Percentiles rank a stretch among this genome's conserved stretches.
These are phyloP conservation scores for Saccharomycopsis crataegensis DNA, from an alignment of 1,139 yeast species.

Conservation along the genomic window DNA sequence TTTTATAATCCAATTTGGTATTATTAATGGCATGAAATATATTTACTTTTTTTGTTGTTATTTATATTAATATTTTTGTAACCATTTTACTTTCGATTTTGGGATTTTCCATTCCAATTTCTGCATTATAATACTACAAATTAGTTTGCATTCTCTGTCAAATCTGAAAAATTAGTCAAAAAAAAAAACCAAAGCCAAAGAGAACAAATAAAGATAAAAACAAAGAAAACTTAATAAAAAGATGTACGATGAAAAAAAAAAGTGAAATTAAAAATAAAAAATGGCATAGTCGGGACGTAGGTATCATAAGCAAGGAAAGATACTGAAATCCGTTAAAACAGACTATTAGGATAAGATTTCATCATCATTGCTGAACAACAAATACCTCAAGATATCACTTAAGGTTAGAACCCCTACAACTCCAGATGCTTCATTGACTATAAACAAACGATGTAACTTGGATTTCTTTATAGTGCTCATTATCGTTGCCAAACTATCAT, in stretches of 20 bases:
- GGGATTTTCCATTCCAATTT: neutral
- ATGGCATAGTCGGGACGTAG: no score
- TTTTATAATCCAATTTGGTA: no score
- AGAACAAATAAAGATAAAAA: neutral
- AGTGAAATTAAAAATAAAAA: neutral
- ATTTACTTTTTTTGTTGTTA: no score
- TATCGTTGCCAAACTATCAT: conserved; percentile 82
- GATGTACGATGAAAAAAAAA: neutral
- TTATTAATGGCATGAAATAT: no score
- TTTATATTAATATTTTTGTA: neutral
- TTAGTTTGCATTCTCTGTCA: no score
- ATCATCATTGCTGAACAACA: conserved; percentile 52
- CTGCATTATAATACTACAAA: neutral
- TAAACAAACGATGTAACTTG: conserved; percentile 84
- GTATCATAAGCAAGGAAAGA: neutral
- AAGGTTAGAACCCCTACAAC: conserved; percentile 81
- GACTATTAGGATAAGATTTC: neutral
- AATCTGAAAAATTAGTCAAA: neutral
- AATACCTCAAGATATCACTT: conserved; percentile 83
- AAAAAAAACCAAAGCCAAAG: neutral
- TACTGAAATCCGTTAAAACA: neutral
- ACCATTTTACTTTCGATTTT: neutral
- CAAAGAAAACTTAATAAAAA: neutral
- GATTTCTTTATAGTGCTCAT: conserved; percentile 92
- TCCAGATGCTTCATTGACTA: conserved; percentile 76